These are phyloP conservation scores for Pseudogymnoascus sp. DNA, from an alignment of 2,329 filamentous ascomycete species.

Conservation along the genomic window DNA sequence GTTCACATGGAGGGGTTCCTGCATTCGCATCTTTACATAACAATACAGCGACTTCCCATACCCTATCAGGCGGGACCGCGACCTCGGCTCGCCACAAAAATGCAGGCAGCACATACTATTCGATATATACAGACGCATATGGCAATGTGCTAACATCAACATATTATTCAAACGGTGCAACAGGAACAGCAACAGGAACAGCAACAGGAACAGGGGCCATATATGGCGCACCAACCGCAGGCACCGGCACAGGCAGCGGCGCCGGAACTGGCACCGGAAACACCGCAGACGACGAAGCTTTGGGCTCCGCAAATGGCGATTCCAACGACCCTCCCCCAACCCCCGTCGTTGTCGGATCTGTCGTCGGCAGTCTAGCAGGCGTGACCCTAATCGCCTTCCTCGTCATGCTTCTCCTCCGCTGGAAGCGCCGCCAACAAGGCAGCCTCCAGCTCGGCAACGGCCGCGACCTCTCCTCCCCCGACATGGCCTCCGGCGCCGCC, in stretches of 20 bases:
- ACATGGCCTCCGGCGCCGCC: conserved; percentile 19
- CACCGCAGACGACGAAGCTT: neutral
- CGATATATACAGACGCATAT: conserved; percentile 4
- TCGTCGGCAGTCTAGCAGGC: conserved; percentile 40
- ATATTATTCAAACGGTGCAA: conserved; percentile 5
- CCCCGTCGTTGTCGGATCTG: conserved; percentile 23
- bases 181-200: neutral
- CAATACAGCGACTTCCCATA: neutral
- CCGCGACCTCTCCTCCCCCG: conserved; percentile 27
- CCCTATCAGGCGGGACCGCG: neutral
- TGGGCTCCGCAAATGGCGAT: conserved; percentile 14
- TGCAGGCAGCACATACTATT: neutral
- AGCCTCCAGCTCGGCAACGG: conserved; percentile 37
- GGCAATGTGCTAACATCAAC: neutral
- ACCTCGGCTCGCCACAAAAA: neutral
- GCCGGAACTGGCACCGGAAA: conserved; percentile 12
- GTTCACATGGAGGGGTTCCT: neutral
- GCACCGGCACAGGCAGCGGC: conserved; percentile 8
- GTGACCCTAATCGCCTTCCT: conserved; percentile 48
- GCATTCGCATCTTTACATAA: neutral
- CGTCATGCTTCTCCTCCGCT: conserved; percentile 44
- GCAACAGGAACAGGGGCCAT: conserved; percentile 9
- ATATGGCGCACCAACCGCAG: conserved; percentile 1
- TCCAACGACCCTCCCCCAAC: conserved; percentile 17
- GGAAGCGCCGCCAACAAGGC: conserved; percentile 42